phyloP scores from a whole-genome alignment of 1,284 basidiomycete species.

The Mycena citricolor region DNA sequence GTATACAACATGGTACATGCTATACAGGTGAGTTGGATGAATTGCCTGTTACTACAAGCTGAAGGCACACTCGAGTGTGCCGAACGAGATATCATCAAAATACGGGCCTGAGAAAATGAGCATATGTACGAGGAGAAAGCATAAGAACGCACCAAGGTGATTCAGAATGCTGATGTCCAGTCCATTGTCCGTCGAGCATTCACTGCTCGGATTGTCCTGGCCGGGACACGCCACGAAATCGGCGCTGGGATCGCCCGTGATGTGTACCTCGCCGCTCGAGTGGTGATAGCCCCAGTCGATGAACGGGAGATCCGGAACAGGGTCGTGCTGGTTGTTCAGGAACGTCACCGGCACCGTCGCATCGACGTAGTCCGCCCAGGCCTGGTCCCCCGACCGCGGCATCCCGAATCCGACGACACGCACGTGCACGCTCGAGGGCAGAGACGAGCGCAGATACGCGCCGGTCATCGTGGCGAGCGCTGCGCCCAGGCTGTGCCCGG shows the following conservation, averaged over 20 bases:
- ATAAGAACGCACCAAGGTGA: slow-evolving; percentile 23
- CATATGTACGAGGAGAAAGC: neutral
- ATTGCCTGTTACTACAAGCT: too few relatives aligned
- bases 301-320: slow-evolving; percentile 38
- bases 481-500: slow-evolving; percentile 40
- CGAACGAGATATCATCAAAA: slow-evolving; percentile 25
- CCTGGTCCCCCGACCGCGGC: slow-evolving; percentile 17
- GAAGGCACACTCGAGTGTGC: slow-evolving; percentile 19
- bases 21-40: too few relatives aligned
- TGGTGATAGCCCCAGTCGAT: slow-evolving; percentile 34
- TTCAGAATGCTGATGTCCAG: slow-evolving; percentile 21
- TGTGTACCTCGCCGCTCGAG: slow-evolving; percentile 38
- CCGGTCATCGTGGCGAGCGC: slow-evolving; percentile 47
- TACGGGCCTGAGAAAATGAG: slow-evolving; percentile 21
- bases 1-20: too few relatives aligned
- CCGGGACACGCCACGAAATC: slow-evolving; percentile 26
- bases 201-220: slow-evolving; percentile 27
- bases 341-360: slow-evolving; percentile 23
- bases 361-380: slow-evolving; percentile 20
- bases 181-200: slow-evolving; percentile 24
- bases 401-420: slow-evolving; percentile 8
- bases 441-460: slow-evolving; percentile 40
- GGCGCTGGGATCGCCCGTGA: slow-evolving; percentile 22
- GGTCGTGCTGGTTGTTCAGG: slow-evolving; percentile 41
- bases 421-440: slow-evolving; percentile 32